Evolutionary conservation across 257 asterid genomes (phyloP).

Genomic region (Ilex asprella): DNA sequence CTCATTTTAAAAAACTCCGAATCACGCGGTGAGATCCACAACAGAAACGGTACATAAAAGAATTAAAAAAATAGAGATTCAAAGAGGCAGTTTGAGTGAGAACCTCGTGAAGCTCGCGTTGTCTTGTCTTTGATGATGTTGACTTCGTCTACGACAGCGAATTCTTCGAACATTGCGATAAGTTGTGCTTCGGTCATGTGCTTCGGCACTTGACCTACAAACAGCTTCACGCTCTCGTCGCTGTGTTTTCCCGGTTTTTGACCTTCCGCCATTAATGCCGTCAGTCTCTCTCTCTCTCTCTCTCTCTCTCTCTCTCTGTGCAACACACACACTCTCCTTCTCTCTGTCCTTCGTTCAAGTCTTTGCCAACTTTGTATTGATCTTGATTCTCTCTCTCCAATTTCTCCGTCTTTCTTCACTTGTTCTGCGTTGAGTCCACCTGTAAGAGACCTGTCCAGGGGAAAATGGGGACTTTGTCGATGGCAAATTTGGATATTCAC

Average conservation of each 20-base stretch:
- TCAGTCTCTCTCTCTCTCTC: conserved; percentile 25
- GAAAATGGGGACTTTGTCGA: conserved; percentile 28
- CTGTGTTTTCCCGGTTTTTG: conserved; percentile 27
- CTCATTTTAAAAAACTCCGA: conserved; percentile 6
- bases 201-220: conserved; percentile 98
- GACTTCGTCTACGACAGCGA: conserved; percentile 80
- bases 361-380: neutral
- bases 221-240: conserved; percentile 87
- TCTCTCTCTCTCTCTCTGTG: conserved; percentile 11
- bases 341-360: conserved; percentile 16
- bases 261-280: conserved; percentile 70
- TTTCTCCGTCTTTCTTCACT: conserved; percentile 17
- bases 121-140: conserved; percentile 80
- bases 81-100: neutral
- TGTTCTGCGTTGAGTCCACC: conserved; percentile 41
- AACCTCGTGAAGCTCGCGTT: conserved; percentile 95
- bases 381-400: conserved; percentile 14
- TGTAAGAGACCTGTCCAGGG: conserved; percentile 22
- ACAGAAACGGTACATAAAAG: neutral
- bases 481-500: conserved; percentile 47
- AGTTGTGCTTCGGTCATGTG: conserved; percentile 80
- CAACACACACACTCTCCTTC: conserved; percentile 24
- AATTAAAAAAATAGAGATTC: neutral
- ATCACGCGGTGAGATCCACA: conserved; percentile 49
- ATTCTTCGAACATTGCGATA: conserved; percentile 52